These are phyloP conservation scores for Ogataea polymorpha DNA, from an alignment of 805 yeast species.

Conservation along the genomic window DNA sequence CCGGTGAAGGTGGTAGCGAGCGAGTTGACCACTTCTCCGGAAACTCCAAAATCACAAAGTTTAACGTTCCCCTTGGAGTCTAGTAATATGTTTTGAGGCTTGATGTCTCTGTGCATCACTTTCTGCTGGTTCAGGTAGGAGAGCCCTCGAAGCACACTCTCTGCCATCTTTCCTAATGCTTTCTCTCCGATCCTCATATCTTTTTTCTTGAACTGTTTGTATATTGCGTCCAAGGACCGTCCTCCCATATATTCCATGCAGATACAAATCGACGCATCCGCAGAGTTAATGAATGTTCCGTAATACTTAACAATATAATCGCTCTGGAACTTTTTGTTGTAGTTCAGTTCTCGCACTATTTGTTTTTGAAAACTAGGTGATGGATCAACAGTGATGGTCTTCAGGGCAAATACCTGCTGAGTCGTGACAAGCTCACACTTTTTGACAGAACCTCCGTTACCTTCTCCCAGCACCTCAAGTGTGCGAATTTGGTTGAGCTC, in stretches of 20 bases:
- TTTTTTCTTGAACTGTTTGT: constrained; percentile 64
- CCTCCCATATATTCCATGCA: constrained; percentile 99
- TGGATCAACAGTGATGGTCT: constrained; percentile 68
- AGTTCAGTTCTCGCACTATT: constrained; percentile 85
- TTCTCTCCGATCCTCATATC: constrained; percentile 91
- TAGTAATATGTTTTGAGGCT: constrained; percentile 88
- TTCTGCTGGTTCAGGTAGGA: constrained; percentile 83
- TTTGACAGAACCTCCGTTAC: constrained; percentile 88
- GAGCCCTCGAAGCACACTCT: constrained; percentile 77
- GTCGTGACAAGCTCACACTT: constrained; percentile 67
- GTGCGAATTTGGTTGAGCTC: constrained; percentile 61
- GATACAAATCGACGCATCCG: constrained; percentile 77
- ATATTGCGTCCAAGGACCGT: constrained; percentile 84
- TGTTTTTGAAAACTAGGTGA: constrained; percentile 88
- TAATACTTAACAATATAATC: constrained; percentile 87
- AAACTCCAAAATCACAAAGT: constrained; percentile 95
- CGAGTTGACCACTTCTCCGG: constrained; percentile 94
- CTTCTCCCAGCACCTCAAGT: constrained; percentile 80
- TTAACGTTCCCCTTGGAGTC: constrained; percentile 79
- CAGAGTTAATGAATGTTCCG: constrained; percentile 83
- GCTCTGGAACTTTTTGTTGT: constrained; percentile 76
- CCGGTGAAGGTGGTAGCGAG: constrained; percentile 96
- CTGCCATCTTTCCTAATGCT: constrained; percentile 87
- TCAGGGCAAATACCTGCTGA: constrained; percentile 72
- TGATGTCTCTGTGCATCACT: constrained; percentile 92